Percentiles rank a stretch among this genome's conserved stretches.
Evolutionary conservation across 495 filamentous ascomycete genomes (phyloP).

Genomic region (Bacidia gigantensis): DNA sequence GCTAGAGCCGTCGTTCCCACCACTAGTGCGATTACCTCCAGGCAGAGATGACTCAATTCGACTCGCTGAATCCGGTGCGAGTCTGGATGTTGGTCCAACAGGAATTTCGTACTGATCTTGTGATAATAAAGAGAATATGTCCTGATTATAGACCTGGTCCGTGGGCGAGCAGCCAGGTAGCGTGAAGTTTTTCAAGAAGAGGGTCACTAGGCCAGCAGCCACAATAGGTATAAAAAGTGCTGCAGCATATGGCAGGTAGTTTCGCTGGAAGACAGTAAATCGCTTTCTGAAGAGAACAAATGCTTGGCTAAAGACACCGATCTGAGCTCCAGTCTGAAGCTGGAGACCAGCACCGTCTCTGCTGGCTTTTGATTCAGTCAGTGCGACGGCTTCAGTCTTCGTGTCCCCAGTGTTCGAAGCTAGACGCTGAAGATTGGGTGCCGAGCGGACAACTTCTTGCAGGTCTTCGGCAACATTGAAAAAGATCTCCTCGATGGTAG

Average conservation of each 20-base stretch:
- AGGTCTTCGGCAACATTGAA: slow-evolving; percentile 66
- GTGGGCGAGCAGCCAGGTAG: slow-evolving; percentile 44
- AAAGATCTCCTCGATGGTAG: slow-evolving; percentile 82
- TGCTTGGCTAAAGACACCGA: slow-evolving; percentile 50
- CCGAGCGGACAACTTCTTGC: slow-evolving; percentile 10
- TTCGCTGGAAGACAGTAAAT: slow-evolving; percentile 58
- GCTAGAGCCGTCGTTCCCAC: slow-evolving; percentile 10
- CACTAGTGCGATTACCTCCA: slow-evolving; percentile 10
- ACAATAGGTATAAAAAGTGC: slow-evolving; percentile 62
- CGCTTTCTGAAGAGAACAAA: slow-evolving; percentile 66
- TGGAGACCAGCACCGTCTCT: slow-evolving; percentile 26
- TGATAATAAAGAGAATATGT: slow-evolving; percentile 26
- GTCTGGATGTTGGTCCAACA: slow-evolving; percentile 43
- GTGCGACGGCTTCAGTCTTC: neutral
- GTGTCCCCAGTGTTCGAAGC: neutral
- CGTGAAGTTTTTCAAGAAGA: slow-evolving; percentile 48
- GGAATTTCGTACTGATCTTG: slow-evolving; percentile 36
- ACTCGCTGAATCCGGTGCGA: slow-evolving; percentile 29
- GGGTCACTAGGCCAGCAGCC: slow-evolving; percentile 58
- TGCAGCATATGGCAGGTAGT: slow-evolving; percentile 57
- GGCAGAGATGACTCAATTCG: slow-evolving; percentile 29
- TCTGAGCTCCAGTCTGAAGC: slow-evolving; percentile 52
- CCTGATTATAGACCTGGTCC: slow-evolving; percentile 25
- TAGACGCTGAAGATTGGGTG: neutral
- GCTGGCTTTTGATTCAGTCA: slow-evolving; percentile 8